Base-by-base conservation (phyloP, 2,329 filamentous ascomycete genomes). In the Colletotrichum graminicola region DNA sequence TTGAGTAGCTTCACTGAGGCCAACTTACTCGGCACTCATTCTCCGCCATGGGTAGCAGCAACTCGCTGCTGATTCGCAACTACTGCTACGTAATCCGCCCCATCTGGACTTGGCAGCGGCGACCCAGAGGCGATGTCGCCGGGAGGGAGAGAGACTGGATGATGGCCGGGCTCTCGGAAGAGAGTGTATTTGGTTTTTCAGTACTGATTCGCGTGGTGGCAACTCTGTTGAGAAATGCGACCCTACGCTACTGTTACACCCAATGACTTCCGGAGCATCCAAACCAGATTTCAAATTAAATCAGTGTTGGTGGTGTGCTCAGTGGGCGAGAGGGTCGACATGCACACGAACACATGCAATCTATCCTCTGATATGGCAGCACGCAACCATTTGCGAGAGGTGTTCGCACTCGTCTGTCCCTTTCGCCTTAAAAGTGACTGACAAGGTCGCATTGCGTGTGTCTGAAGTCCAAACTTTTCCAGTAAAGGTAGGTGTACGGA, bases 161-260 rank as follows among this genome's bases (percentile, higher is more conserved):
- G 41, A 18, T 49, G 57, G 43, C 41, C 47, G 21, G 57, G 43
- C 41, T 23, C 32, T 34, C 41, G 41, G 41, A 36, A n/a, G 41
- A n/a, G 4, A 34, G 21, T 6, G 57, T 32, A 21, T 36, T 49
- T 29, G 56, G 45, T 45, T 60, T 43, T 60, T 29, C 59, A 45
- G 43, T 45, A 18, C 43, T 36, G 59, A 62, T 62, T 62, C 59
- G 59, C 43, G 52, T 7, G 21, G 43, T 49, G 59, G 59, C 59
- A 62, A 62, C 59, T 62, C 12, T 62, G 45, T 6, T 23, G 11
- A 47, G 34, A 47, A 34, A 3, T 36, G n/a, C 59, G 49, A 29
- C 8, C 59, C 14, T 62, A 14, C 29, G 12, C 4, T 18, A 45
- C 41, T 23, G 59, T 62, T 32, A 36, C 59, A 49, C 59, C 43